Evolutionary conservation across 2,329 filamentous ascomycete genomes (phyloP), one percentile per base, ranked within the genome.

Genomic region (Exophiala xenobiotica): DNA sequence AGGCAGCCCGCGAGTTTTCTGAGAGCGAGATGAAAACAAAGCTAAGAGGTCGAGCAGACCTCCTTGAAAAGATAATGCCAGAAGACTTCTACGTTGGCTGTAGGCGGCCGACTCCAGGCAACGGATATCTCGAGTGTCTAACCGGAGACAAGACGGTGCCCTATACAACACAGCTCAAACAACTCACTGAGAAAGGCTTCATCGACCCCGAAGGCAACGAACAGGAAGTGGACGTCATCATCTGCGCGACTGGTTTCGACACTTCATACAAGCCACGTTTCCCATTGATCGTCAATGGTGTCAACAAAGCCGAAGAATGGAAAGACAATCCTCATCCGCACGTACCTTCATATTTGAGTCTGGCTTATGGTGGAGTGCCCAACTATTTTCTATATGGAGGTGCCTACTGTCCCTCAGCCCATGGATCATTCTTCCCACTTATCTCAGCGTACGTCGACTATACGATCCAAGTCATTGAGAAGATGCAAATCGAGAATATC

Each of bases 331-430:
- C 6, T 51, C 50, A 35, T 45, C 49, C 18, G 46, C 52, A 38
- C 56, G 59, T 50, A 45, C 62, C 33, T 55, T 59, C 7, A 44
- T 65, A 54, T 41, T 49, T 53, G 49, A 55, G 24, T 40, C 46
- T 41, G 8, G 60, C 40, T 43, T 18, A 49, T 9, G 46, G 58
- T 9, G 51, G 48, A 7, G 44, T 65, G 7, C 64, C 64, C 3
- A 67, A 67, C 41, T 65, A 65, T 35, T 51, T 64, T 11, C 58
- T 61, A 11, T 61, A 58, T 49, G 53, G 54, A 11, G 58, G 63
- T 9, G 58, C 65, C 26, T 64, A 58, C 35, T 57, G 57, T 37
- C 63, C 60, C 7, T 60, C 60, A 23, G 62, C 60, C 3, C 63
- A 65, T 37, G 63, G 64, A n/a, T 61, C 58, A 14, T 59, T 64